These are phyloP conservation scores for Rhizophora apiculata DNA, from an alignment of 345 rosid species.

Conservation along the genomic window DNA sequence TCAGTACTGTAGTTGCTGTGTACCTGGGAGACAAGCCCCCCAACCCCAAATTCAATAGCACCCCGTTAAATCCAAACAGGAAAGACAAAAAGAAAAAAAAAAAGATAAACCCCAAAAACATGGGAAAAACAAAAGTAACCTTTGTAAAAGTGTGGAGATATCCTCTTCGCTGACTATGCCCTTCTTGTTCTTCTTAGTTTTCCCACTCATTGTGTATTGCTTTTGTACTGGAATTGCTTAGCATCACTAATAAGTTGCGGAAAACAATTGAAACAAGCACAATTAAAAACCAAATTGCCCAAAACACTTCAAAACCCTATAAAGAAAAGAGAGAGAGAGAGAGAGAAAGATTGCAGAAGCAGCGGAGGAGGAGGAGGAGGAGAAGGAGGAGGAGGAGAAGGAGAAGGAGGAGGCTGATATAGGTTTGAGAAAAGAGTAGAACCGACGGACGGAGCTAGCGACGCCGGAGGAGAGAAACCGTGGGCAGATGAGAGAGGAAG, in stretches of 20 bases:
- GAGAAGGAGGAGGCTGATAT: neutral
- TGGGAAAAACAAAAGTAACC: conserved; percentile 29
- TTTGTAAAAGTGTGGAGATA: conserved; percentile 55
- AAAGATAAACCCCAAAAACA: neutral
- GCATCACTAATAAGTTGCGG: conserved; percentile 8
- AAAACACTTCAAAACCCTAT: conserved; percentile 26
- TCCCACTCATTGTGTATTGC: conserved; percentile 38
- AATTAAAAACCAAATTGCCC: neutral
- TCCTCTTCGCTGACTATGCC: conserved; percentile 59
- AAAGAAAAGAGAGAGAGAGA: neutral
- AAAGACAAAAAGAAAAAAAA: neutral
- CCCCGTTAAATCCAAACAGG: neutral
- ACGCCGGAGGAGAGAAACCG: neutral
- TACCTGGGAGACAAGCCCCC: conserved; percentile 35
- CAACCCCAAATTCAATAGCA: neutral
- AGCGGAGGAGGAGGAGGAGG: too few relatives aligned
- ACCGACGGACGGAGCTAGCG: neutral
- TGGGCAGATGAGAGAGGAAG: neutral
- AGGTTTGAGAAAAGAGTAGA: neutral
- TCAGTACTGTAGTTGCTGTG: conserved; percentile 41
- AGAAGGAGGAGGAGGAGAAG: too few relatives aligned
- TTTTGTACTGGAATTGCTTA: conserved; percentile 27
- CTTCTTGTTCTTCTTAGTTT: conserved; percentile 42
- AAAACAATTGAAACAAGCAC: neutral
- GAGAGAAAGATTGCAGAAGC: neutral